phyloP scores from a whole-genome alignment of 495 filamentous ascomycete genomes.

The Aspergillus bertholletiae region DNA sequence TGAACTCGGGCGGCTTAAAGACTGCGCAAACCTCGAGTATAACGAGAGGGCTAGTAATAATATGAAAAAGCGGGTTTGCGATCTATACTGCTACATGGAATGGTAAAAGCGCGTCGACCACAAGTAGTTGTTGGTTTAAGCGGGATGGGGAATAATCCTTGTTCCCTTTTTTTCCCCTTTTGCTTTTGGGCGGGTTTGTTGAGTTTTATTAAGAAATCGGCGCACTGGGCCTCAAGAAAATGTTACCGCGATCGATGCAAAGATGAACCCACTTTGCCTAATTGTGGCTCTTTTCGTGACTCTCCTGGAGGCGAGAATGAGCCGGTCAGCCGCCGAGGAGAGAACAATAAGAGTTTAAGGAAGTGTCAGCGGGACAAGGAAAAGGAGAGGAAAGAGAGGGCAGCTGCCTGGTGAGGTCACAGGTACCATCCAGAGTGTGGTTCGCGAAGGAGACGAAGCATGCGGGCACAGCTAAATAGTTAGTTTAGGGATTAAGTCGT shows the following conservation, averaged over 20 bases:
- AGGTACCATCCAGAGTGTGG: conserved; percentile 29
- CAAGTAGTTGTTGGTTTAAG: conserved; percentile 3
- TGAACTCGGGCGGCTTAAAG: conserved; percentile 26
- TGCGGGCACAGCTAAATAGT: too few relatives aligned
- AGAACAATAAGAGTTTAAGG: conserved; percentile 2
- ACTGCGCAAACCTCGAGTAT: conserved; percentile 12
- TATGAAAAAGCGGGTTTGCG: background rate
- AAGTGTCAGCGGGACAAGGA: conserved; percentile 18
- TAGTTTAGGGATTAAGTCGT: too few relatives aligned
- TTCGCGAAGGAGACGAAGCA: conserved; percentile 22
- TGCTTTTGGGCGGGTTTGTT: background rate
- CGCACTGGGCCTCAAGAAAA: conserved; percentile 14
- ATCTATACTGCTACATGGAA: conserved; percentile 21
- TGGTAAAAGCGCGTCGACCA: conserved; percentile 6
- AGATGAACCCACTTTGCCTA: conserved; percentile 7
- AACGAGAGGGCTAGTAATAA: conserved; percentile 1
- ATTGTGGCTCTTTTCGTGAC: background rate
- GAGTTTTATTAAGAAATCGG: conserved; percentile 12
- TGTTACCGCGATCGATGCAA: conserved; percentile 11
- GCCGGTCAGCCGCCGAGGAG: conserved; percentile 8
- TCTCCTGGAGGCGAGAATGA: background rate
- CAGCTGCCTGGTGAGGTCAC: conserved; percentile 39
- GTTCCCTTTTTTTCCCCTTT: background rate
- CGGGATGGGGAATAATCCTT: background rate
- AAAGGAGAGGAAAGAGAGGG: conserved; percentile 32